Evolutionary conservation across 2,329 filamentous ascomycete genomes (phyloP), one percentile per base, ranked within the genome.

Genomic region (Diaporthe ilicicola): DNA sequence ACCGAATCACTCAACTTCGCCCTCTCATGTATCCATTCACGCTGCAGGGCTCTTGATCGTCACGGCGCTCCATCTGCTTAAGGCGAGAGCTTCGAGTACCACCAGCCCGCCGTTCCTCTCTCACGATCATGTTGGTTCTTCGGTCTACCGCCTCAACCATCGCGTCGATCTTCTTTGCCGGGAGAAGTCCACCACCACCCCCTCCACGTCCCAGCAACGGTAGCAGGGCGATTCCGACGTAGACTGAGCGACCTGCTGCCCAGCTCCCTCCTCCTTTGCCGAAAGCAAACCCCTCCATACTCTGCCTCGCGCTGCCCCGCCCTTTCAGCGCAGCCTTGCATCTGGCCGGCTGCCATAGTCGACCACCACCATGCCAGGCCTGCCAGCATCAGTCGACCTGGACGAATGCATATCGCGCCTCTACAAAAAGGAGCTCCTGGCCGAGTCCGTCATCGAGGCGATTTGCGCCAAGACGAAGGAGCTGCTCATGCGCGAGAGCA

Each of bases 381-480:
- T 81, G 72, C 80, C 74, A 97, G 95, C 93, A 77, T 97, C 94
- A 83, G 95, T 99, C 84, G 95, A 99, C 83, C 90, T 99, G 78
- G 96, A 99, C 86, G 94, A 98, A 89, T 99, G 96, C 85, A 98
- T 99, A 84, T 91, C 94, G 81, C 93, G 95, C 76, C 90, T 99
- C 67, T 98, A 98, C 85, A 95, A 96, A 80, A 98, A 97, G 82
- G 96, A 98, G 82, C 90, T 99, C 72, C 90, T 99, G 71, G 83
- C 96, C 78, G 96, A 99, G 84, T 97, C 95, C 51, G 95, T 99
- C 75, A 95, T 99, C 82, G 96, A 99, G 85, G 96, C 96, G 78
- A 95, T 99, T 90, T 99, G 96, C 85, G 95, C 96, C 82, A 99
- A 99, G 83, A 96, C 97, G 27, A 99, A 99, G 81, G 96, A 99